phyloP scores from a whole-genome alignment of 148 eudicot species.

The Oxyria digyna region DNA sequence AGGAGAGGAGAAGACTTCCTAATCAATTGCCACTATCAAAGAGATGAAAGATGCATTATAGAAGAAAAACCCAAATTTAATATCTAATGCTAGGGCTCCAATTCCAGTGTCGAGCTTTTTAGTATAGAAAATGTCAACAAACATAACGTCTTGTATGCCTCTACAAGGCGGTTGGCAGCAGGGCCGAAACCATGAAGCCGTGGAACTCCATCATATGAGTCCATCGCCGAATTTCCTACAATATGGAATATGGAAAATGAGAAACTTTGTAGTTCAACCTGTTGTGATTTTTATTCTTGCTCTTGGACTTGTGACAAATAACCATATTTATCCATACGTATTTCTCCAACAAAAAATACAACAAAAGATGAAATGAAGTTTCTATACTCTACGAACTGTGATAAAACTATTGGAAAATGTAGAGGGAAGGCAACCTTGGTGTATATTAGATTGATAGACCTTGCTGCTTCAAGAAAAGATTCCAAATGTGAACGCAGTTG shows the following conservation, averaged over 20 bases:
- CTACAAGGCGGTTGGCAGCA: conserved; percentile 88
- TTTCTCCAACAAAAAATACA: neutral
- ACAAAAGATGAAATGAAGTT: neutral
- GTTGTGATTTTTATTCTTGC: neutral
- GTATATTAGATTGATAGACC: conserved; percentile 77
- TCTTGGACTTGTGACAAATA: neutral
- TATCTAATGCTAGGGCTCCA: too few relatives aligned
- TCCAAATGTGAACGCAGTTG: conserved; percentile 73
- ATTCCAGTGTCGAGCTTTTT: too few relatives aligned
- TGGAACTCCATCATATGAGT: conserved; percentile 99
- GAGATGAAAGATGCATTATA: too few relatives aligned
- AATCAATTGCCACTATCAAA: too few relatives aligned
- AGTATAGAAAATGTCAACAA: too few relatives aligned
- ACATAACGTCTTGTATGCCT: conserved; percentile 90
- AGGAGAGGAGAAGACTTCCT: too few relatives aligned
- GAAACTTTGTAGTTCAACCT: neutral
- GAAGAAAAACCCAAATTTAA: too few relatives aligned
- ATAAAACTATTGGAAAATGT: neutral
- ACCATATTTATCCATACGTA: neutral
- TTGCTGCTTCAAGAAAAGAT: conserved; percentile 88
- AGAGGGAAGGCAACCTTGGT: conserved; percentile 49
- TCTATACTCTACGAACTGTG: neutral
- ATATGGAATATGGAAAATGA: conserved; percentile 1
- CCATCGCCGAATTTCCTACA: conserved; percentile 94
- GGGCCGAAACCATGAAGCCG: conserved; percentile 99